Percentiles rank a stretch among this genome's conserved stretches.
Conservation (phyloP, 2,329 filamentous ascomycete genomes). For the Claviceps sp. region DNA sequence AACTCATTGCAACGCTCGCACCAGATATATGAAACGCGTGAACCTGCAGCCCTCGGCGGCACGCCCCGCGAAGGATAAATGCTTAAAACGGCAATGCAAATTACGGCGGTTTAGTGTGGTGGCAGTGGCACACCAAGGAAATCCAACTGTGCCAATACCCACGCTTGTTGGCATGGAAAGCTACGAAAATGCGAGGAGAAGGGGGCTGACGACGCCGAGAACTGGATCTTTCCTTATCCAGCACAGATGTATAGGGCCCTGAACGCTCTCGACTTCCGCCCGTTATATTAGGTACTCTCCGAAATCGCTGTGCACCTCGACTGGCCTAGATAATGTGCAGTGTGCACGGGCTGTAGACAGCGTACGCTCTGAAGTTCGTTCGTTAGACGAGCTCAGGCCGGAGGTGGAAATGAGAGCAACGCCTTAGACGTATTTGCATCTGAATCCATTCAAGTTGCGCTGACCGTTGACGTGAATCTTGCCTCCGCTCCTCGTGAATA, state of each 20-base stretch:
- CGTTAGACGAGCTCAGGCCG: too few species aligned
- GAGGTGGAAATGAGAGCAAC: too few species aligned
- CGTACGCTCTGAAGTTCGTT: too few species aligned
- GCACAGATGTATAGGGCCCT: not conserved
- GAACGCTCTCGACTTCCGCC: too few species aligned
- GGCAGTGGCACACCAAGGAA: not conserved
- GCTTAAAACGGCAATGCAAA: not conserved
- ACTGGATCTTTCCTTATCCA: not conserved
- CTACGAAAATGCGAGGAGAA: not conserved
- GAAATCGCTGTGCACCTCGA: too few species aligned
- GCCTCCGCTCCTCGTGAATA: constrained; percentile 26
- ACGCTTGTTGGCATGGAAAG: not conserved
- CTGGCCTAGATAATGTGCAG: too few species aligned
- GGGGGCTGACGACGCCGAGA: too few species aligned
- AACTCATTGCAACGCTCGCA: not conserved
- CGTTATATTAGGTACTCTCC: too few species aligned
- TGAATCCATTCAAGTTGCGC: not conserved
- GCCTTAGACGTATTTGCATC: too few species aligned
- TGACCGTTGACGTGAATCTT: not conserved
- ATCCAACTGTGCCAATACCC: not conserved
- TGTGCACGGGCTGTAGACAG: too few species aligned
- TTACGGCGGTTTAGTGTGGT: not conserved
- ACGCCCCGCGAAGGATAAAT: not conserved
- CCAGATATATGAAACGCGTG: not conserved
- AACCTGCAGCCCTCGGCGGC: not conserved